phyloP scores from a whole-genome alignment of 768 basidiomycete genomes.

The Mycena kentingensis region DNA sequence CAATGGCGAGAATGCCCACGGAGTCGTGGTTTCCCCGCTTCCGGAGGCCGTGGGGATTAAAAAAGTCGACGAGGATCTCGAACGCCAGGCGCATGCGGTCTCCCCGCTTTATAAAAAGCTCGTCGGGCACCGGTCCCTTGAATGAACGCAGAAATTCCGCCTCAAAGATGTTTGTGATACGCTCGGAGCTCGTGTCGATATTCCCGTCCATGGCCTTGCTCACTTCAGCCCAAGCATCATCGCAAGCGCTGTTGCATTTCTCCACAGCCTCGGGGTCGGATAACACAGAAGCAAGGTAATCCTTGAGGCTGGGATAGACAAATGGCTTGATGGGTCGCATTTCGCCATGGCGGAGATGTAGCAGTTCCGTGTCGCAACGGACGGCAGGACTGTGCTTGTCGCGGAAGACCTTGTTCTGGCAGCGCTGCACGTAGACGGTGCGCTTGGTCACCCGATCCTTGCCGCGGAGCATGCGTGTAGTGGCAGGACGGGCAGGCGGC shows the following conservation, averaged over 20 bases:
- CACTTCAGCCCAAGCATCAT: conserved; percentile 7
- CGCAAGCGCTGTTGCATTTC: conserved; percentile 9
- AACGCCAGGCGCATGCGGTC: conserved; percentile 19
- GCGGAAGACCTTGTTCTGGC: neutral
- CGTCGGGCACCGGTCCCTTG: conserved; percentile 17
- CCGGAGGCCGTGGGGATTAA: conserved; percentile 26
- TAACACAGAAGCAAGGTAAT: conserved; percentile 18
- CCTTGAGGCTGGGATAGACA: conserved; percentile 9
- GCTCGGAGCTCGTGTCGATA: neutral
- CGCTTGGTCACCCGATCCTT: conserved; percentile 14
- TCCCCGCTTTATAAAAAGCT: conserved; percentile 17
- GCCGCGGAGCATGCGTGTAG: conserved; percentile 14
- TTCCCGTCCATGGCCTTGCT: neutral
- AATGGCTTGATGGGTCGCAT: conserved; percentile 15
- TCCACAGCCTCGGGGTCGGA: conserved; percentile 4
- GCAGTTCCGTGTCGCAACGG: neutral
- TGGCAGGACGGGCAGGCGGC: conserved; percentile 17
- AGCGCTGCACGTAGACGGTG: conserved; percentile 12
- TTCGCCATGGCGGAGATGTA: neutral
- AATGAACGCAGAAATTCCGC: conserved; percentile 28
- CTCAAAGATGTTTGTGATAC: conserved; percentile 17
- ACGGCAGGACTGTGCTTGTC: neutral
- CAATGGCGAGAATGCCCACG: conserved; percentile 27
- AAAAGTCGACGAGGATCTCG: conserved; percentile 27
- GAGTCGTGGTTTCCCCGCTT: conserved; percentile 16